Evolutionary conservation across 2,329 filamentous ascomycete species (phyloP), one percentile per base, ranked within the genome.

Genomic region (Rutstroemia sydowiana): DNA sequence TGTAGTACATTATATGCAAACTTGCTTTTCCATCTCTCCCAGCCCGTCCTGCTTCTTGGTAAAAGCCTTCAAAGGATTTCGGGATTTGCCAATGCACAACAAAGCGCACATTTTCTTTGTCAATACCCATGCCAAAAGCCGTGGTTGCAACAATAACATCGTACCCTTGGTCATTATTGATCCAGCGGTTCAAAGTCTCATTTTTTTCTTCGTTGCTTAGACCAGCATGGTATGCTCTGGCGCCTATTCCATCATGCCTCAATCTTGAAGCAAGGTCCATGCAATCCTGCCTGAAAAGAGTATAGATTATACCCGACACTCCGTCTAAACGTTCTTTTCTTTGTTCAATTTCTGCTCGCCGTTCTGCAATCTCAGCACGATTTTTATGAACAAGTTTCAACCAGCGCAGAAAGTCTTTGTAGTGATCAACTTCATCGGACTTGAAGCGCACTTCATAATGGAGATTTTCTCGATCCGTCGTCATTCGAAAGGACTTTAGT

Each of bases 121-220:
- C 93, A 59, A 98, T 98, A n/a, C 93, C 93, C 93, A 98, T 98
- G 6, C 93, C 93, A 66, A 98, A 98, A 21, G 93, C 93, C 67
- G 98, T 97, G 0, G 93, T 98, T 18, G 93, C 95, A 45, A 98
- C 93, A 40, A 98, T 95, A 31, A 98, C 87, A 60, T 95, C 87
- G 62, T 85, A 79, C 47, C 75, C 71, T 5, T 90, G 89, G 40
- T 71, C 73, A 67, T 98, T 93, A n/a, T n/a, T n/a, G n/a, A n/a
- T n/a, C 93, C 93, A 98, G 28, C 82, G 69, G 55, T 78, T 78
- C 67, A 97, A 92, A 4, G 93, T 78, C 6, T 76, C 67, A 1
- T 76, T 75, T 66, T 92, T 92, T 47, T 87, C 79, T 4, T 77
- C 71, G 0, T 85, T 66, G 2, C 81, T 72, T 70, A 98, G 82